Base-by-base conservation (phyloP, 73 alveolate species). In the Tetrahymena malaccensis region DNA sequence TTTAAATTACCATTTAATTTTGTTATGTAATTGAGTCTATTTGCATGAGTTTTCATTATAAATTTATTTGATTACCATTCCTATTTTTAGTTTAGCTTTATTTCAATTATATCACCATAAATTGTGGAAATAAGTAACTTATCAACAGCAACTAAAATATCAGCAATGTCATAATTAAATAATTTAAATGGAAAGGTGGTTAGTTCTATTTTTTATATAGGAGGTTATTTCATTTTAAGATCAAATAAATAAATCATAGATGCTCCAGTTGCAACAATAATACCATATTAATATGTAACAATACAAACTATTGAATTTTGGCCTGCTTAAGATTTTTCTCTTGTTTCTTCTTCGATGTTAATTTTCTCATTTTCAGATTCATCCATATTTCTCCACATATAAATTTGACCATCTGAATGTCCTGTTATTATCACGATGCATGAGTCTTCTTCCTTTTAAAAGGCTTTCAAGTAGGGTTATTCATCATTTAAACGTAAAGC, bases 131-230 rank as follows among this genome's bases (percentile, higher is more conserved):
- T 94, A 40, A 95, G 94, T 34, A 95, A 21, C 43, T 95, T 95
- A 58, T 95, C 97, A 27, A 94, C 97, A 34, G 97, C 97, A 33
- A 95, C 97, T 5, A 95, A 93, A 27, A 95, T 95, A 85, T 95
- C 97, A 43, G 95, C 85, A n/a, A 95, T 95, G 33, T 85, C 97
- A 35, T 95, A 95, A 85, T 94, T 95, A 95, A 95, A 95, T 15
- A 95, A 25, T 25, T 95, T 95, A 55, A 95, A 95, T n/a, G 94
- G 85, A 44, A 95, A 95, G 0, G 97, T 94, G n/a, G 97, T 95
- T 37, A 95, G 55, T 38, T 95, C 97, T 21, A 95, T 95, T 31
- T 95, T 95, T 83, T 95, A 43, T 19, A 95, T 89, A 19, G 89
- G 89, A 85, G 93, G 93, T n/a, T 85, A 84, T 16, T 93, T 85